Conservation (phyloP, 768 basidiomycete species). For the Lactarius tabidus region DNA sequence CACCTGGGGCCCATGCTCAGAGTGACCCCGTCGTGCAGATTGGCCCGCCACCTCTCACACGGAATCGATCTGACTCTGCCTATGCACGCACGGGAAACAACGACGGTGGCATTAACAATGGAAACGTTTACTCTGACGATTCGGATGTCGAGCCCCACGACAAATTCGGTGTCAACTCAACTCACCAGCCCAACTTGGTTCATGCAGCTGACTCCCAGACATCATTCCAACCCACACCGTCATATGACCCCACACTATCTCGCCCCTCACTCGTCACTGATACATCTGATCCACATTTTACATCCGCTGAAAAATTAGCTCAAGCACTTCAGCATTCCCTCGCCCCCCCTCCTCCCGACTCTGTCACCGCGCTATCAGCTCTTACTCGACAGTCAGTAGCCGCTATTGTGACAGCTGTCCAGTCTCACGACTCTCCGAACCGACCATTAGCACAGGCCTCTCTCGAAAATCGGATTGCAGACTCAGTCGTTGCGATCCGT, state of each 20-base stretch:
- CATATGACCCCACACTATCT: not conserved
- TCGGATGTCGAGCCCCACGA: constrained; percentile 63
- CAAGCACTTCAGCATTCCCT: constrained; percentile 59
- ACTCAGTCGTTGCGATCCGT: constrained; percentile 67
- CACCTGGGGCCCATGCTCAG: not conserved
- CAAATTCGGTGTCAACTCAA: constrained; percentile 25
- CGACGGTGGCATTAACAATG: constrained; percentile 38
- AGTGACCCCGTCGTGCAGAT: constrained; percentile 4
- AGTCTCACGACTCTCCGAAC: constrained; percentile 41
- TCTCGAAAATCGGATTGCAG: constrained; percentile 60
- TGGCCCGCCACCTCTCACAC: constrained; percentile 15
- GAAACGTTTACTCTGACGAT: constrained; percentile 76
- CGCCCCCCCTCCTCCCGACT: constrained; percentile 52
- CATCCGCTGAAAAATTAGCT: constrained; percentile 65
- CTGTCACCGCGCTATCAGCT: constrained; percentile 58
- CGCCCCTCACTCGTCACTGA: not conserved
- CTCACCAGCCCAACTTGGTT: constrained; percentile 1
- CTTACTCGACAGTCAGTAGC: constrained; percentile 56
- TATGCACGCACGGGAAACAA: constrained; percentile 31
- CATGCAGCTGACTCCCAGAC: constrained; percentile 7
- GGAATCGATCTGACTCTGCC: constrained; percentile 36
- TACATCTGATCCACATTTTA: constrained; percentile 42
- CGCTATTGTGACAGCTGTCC: constrained; percentile 59
- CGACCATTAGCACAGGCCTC: constrained; percentile 50
- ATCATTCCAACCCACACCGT: not conserved